Evolutionary conservation across 2,329 filamentous ascomycete species (phyloP).

Genomic region (Cephalotrichum gorgonifer): DNA sequence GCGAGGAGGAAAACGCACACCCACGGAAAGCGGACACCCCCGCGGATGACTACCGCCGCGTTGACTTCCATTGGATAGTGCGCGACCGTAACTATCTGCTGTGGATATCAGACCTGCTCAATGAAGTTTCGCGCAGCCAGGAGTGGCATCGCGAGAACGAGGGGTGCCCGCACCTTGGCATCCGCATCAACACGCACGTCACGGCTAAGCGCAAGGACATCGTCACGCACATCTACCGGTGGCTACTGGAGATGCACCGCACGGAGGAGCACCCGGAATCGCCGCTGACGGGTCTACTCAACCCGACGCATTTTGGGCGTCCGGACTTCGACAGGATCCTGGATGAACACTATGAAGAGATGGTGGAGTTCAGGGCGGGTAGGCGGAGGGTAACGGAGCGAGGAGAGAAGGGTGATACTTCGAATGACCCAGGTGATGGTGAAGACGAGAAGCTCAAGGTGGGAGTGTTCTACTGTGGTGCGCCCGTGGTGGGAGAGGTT

Average conservation of each 20-base stretch:
- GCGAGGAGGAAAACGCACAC: conserved; percentile 5
- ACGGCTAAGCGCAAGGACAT: conserved; percentile 43
- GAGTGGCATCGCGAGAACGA: conserved; percentile 25
- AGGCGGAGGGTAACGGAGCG: conserved; percentile 6
- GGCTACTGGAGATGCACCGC: conserved; percentile 45
- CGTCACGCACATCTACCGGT: conserved; percentile 43
- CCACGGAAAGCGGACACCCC: conserved; percentile 15
- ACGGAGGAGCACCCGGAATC: conserved; percentile 39
- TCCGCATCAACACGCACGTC: conserved; percentile 45
- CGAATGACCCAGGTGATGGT: conserved; percentile 6
- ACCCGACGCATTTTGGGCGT: conserved; percentile 41
- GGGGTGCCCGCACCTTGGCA: conserved; percentile 30
- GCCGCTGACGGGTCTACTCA: conserved; percentile 41
- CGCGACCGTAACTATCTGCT: conserved; percentile 44
- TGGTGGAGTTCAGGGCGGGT: conserved; percentile 25
- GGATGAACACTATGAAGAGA: conserved; percentile 42
- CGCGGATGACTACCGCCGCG: conserved; percentile 31
- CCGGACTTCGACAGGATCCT: conserved; percentile 43
- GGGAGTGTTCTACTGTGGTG: conserved; percentile 47
- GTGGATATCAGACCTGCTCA: conserved; percentile 48
- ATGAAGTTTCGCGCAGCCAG: conserved; percentile 30
- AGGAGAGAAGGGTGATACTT: background rate
- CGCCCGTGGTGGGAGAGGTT: conserved; percentile 43
- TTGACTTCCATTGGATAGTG: conserved; percentile 52
- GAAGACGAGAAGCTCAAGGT: conserved; percentile 31